A percentile compares a stretch with the other conserved stretches of the same genome.
Evolutionary conservation across 1,139 yeast genomes (phyloP).

Genomic region (Debaryomyces udenii): DNA sequence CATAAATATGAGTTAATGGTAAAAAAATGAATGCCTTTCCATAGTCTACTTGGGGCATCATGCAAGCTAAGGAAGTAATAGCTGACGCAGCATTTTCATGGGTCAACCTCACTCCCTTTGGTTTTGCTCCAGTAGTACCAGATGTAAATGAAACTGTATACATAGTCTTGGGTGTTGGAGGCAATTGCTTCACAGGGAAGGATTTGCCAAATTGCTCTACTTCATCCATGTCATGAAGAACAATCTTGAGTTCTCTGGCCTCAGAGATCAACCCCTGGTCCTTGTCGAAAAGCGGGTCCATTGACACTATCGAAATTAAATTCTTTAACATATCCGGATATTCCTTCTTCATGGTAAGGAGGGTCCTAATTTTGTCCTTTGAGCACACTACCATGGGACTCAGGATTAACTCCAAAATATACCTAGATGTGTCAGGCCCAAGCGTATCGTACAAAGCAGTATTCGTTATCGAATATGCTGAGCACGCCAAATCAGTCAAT

Average conservation of each 20-base stretch:
- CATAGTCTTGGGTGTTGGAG: conserved; percentile 56
- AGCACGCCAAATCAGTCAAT: conserved; percentile 41
- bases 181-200: conserved; percentile 45
- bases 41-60: conserved; percentile 15
- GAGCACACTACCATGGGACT: conserved; percentile 41
- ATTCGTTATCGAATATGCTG: conserved; percentile 37
- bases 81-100: conserved; percentile 58
- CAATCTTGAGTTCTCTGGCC: conserved; percentile 28
- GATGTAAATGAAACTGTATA: conserved; percentile 78
- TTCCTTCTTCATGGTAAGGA: conserved; percentile 31
- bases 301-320: conserved; percentile 37
- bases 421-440: conserved; percentile 38
- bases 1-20: conserved; percentile 75
- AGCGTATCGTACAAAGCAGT: conserved; percentile 47
- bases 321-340: conserved; percentile 27
- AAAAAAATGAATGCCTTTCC: conserved; percentile 42
- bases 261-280: conserved; percentile 19
- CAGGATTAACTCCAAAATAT: conserved; percentile 37
- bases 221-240: conserved; percentile 51
- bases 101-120: conserved; percentile 71
- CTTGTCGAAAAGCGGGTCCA: conserved; percentile 41
- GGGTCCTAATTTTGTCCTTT: conserved; percentile 31
- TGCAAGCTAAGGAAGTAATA: conserved; percentile 30
- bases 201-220: conserved; percentile 57
- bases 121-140: conserved; percentile 70